A percentile compares a stretch with the other conserved stretches of the same genome.
Conservation (phyloP, 2,329 filamentous ascomycete species). For the Penicillium expansum region DNA sequence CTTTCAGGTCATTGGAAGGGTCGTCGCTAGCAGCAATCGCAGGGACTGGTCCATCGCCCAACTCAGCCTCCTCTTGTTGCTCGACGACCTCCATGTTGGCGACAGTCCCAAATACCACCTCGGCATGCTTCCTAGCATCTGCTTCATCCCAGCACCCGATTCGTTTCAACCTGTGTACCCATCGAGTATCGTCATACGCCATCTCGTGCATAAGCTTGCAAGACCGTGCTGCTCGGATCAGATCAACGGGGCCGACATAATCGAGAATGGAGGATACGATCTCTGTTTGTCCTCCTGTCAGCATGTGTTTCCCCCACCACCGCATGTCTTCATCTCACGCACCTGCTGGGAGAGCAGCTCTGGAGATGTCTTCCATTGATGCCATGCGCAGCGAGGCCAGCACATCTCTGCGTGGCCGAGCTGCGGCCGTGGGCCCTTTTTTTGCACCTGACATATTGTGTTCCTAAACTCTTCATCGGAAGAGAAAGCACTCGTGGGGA, state of each 20-base stretch:
- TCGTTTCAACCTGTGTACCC: slow-evolving; percentile 78
- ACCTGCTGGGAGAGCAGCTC: slow-evolving; percentile 80
- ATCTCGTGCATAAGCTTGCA: slow-evolving; percentile 91
- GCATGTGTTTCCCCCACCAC: background rate
- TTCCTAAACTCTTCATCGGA: slow-evolving; percentile 28
- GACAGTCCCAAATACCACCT: slow-evolving; percentile 57
- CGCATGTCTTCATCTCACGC: slow-evolving; percentile 27
- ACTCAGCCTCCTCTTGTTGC: slow-evolving; percentile 25
- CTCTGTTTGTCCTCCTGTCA: slow-evolving; percentile 54
- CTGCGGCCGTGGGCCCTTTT: slow-evolving; percentile 39
- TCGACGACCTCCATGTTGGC: slow-evolving; percentile 27
- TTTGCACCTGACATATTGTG: slow-evolving; percentile 50
- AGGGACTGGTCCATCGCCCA: slow-evolving; percentile 16
- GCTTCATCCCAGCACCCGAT: slow-evolving; percentile 92
- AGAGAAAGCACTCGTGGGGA: slow-evolving; percentile 8
- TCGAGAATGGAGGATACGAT: slow-evolving; percentile 86
- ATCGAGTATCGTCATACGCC: slow-evolving; percentile 97
- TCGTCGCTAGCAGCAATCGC: slow-evolving; percentile 16
- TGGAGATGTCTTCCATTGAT: slow-evolving; percentile 70
- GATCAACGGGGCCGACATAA: slow-evolving; percentile 79
- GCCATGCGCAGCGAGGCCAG: slow-evolving; percentile 76
- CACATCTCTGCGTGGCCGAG: slow-evolving; percentile 51
- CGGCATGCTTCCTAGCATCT: slow-evolving; percentile 77
- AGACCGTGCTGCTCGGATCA: slow-evolving; percentile 78
- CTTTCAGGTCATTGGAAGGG: slow-evolving; percentile 26